A percentile compares a stretch with the other conserved stretches of the same genome.
These are phyloP conservation scores for Leccinum boreale DNA, from an alignment of 768 basidiomycete species.

Conservation along the genomic window DNA sequence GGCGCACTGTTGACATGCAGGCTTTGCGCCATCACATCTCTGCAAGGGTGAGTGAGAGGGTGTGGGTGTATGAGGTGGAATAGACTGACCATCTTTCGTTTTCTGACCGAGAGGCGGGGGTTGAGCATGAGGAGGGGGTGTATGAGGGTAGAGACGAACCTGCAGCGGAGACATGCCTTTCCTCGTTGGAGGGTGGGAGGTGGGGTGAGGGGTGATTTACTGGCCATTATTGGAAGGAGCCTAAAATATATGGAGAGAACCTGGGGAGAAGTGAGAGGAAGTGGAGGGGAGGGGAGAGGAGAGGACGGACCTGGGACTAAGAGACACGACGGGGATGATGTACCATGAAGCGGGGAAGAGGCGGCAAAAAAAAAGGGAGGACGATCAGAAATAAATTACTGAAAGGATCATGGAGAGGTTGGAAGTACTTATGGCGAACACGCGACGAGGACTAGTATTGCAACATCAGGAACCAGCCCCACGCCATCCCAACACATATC, in stretches of 20 bases:
- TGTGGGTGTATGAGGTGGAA: neutral
- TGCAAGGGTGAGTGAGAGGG: conserved; percentile 28
- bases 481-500: conserved; percentile 9
- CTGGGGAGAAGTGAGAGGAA: conserved; percentile 11
- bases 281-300: neutral
- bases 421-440: conserved; percentile 29
- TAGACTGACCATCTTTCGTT: conserved; percentile 61
- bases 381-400: conserved; percentile 29
- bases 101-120: conserved; percentile 37
- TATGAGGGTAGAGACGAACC: conserved; percentile 36
- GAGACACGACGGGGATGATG: conserved; percentile 20
- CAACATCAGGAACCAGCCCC: conserved; percentile 20
- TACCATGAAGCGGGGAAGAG: conserved; percentile 22
- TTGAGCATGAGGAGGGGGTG: conserved; percentile 13
- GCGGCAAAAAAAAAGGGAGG: neutral
- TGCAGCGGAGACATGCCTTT: conserved; percentile 71
- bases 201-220: conserved; percentile 26
- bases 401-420: conserved; percentile 25
- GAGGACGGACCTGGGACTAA: conserved; percentile 9
- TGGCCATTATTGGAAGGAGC: conserved; percentile 35
- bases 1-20: conserved; percentile 74
- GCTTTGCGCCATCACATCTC: conserved; percentile 78
- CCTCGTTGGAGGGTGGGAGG: conserved; percentile 56
- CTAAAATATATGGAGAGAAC: conserved; percentile 35
- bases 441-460: conserved; percentile 18